Conservation (phyloP, 2,329 filamentous ascomycete species). For the Fusarium penzigii region DNA sequence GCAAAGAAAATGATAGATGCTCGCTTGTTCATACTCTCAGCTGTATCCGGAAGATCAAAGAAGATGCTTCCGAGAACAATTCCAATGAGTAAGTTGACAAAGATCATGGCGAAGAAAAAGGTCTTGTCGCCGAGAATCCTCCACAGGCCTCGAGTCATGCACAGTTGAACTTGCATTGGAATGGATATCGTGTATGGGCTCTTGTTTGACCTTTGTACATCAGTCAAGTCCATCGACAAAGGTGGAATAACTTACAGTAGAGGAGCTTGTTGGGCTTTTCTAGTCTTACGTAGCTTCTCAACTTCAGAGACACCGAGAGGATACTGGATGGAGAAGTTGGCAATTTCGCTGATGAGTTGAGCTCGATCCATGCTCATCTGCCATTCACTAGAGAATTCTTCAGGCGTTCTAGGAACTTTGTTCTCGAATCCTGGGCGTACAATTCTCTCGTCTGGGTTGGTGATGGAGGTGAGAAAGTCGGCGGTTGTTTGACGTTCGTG, state of each 20-base stretch:
- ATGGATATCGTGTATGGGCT: constrained; percentile 26
- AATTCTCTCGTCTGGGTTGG: constrained; percentile 37
- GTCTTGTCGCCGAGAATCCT: constrained; percentile 20
- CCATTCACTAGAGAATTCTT: constrained; percentile 40
- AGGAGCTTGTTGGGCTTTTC: constrained; percentile 45
- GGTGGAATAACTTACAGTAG: too few species aligned
- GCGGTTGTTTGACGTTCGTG: constrained; percentile 60
- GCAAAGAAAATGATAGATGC: constrained; percentile 52
- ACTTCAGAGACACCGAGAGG: constrained; percentile 43
- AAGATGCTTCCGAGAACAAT: constrained; percentile 55
- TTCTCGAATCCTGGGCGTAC: constrained; percentile 34
- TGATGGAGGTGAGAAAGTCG: constrained; percentile 65
- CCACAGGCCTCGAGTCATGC: constrained; percentile 40
- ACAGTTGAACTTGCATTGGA: constrained; percentile 23
- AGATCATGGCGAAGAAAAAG: constrained; percentile 37
- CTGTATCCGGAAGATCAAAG: constrained; percentile 45
- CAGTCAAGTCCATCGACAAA: constrained; percentile 20
- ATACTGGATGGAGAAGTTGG: constrained; percentile 48
- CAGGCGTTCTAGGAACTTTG: constrained; percentile 35
- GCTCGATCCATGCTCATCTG: constrained; percentile 7
- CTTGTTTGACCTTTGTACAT: constrained; percentile 33
- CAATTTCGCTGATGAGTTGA: constrained; percentile 10
- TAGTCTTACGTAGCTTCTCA: constrained; percentile 47
- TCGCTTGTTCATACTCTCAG: constrained; percentile 46
- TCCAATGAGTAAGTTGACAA: constrained; percentile 47